phyloP scores from a whole-genome alignment of 139 green algal genomes.

The Closterium sp. region DNA sequence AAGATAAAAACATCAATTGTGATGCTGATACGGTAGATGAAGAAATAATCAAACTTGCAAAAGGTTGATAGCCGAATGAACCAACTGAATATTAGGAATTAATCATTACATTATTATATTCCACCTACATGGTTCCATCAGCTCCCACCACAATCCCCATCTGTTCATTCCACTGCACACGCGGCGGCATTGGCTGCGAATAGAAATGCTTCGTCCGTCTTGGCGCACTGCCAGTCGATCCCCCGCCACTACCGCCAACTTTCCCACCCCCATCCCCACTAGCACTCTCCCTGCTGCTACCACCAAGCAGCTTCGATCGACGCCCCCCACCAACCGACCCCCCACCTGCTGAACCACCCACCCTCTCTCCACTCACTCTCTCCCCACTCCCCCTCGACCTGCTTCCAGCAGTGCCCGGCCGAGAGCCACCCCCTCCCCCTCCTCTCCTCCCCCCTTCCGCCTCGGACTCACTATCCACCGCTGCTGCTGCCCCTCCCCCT shows the following conservation, averaged over 20 bases:
- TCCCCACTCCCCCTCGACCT: background rate
- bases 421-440: background rate
- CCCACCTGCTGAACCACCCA: background rate
- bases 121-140: background rate
- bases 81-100: too few species aligned
- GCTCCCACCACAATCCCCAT: background rate
- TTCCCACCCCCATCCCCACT: background rate
- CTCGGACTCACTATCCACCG: background rate
- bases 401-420: background rate
- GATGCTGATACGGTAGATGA: too few species aligned
- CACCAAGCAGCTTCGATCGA: background rate
- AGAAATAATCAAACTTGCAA: too few species aligned
- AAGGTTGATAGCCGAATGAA: too few species aligned
- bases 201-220: background rate
- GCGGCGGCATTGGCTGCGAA: background rate
- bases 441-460: constrained; percentile 1
- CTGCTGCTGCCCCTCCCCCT: background rate
- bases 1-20: too few species aligned
- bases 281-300: background rate
- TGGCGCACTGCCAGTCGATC: background rate
- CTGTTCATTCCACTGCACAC: background rate
- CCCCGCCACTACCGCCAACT: background rate
- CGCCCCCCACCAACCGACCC: background rate
- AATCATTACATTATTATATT: too few species aligned
- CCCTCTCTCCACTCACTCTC: too few species aligned